Conservation (phyloP, 2,329 filamentous ascomycete genomes). For the Penicillium hesseltinei region DNA sequence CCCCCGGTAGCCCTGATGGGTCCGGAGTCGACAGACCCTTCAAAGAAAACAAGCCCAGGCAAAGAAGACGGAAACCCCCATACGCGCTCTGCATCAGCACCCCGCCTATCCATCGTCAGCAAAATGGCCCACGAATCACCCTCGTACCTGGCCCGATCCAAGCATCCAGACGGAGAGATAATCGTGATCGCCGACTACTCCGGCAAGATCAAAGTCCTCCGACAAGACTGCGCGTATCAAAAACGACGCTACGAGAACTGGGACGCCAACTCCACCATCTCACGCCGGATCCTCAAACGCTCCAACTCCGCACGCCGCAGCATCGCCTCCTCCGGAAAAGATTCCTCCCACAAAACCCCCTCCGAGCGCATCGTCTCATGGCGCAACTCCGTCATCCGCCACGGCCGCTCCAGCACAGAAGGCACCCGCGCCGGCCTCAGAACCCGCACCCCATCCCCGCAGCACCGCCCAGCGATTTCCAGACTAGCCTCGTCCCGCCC, state of each 20-base stretch:
- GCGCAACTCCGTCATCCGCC: slow-evolving; percentile 67
- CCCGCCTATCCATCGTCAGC: slow-evolving; percentile 34
- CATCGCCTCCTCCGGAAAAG: slow-evolving; percentile 45
- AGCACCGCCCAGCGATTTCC: slow-evolving; percentile 33
- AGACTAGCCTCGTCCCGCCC: slow-evolving; percentile 22
- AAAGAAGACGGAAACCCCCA: slow-evolving; percentile 19
- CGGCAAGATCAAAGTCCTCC: slow-evolving; percentile 88
- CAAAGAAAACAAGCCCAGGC: slow-evolving; percentile 43
- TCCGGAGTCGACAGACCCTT: slow-evolving; percentile 58
- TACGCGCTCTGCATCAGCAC: slow-evolving; percentile 32
- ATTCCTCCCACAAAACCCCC: slow-evolving; percentile 48
- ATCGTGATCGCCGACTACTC: slow-evolving; percentile 86
- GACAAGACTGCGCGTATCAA: slow-evolving; percentile 83
- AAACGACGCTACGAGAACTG: slow-evolving; percentile 75
- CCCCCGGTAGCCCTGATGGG: slow-evolving; percentile 81
- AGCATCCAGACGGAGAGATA: slow-evolving; percentile 80
- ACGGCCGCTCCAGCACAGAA: slow-evolving; percentile 51
- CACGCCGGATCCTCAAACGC: slow-evolving; percentile 59
- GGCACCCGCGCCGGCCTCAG: slow-evolving; percentile 32
- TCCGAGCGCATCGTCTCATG: slow-evolving; percentile 83
- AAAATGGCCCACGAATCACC: slow-evolving; percentile 65
- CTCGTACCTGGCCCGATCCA: slow-evolving; percentile 71
- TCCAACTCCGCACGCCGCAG: slow-evolving; percentile 59
- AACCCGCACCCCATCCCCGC: slow-evolving; percentile 50
- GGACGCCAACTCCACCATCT: slow-evolving; percentile 76